These are phyloP conservation scores for Aspergillus nidulans DNA, from an alignment of 495 filamentous ascomycete species.

Conservation along the genomic window DNA sequence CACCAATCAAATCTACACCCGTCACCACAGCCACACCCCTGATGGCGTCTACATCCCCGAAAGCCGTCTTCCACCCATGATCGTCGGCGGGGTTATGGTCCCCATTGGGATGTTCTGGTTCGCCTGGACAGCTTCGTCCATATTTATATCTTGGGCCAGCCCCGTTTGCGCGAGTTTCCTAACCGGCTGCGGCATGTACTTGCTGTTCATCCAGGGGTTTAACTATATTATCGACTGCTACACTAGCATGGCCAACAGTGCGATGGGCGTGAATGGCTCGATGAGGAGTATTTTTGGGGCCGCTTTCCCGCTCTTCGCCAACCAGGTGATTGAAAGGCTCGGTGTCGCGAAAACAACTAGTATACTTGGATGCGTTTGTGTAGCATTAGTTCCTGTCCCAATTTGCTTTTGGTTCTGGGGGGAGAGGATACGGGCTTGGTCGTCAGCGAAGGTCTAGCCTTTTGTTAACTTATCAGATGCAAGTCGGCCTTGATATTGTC, in stretches of 20 bases:
- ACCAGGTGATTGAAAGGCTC: conserved; percentile 66
- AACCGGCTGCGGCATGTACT: conserved; percentile 69
- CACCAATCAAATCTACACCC: conserved; percentile 38
- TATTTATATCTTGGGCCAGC: conserved; percentile 63
- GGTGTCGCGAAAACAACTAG: conserved; percentile 78
- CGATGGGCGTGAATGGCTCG: conserved; percentile 71
- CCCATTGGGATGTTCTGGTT: conserved; percentile 59
- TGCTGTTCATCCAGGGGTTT: conserved; percentile 70
- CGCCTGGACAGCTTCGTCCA: conserved; percentile 60
- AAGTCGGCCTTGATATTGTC: no score
- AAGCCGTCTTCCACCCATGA: conserved; percentile 39
- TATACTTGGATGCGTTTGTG: conserved; percentile 70
- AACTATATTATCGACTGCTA: conserved; percentile 77
- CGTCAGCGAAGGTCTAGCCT: no score
- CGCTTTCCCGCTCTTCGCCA: conserved; percentile 82
- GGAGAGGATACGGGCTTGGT: background rate
- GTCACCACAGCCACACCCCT: conserved; percentile 22
- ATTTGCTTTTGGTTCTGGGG: conserved; percentile 59
- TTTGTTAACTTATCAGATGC: no score
- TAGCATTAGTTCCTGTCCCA: conserved; percentile 72
- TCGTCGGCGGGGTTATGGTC: conserved; percentile 37
- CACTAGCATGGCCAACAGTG: conserved; percentile 74
- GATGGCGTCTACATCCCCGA: conserved; percentile 42
- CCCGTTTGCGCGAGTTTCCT: conserved; percentile 60
- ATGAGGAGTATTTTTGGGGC: conserved; percentile 67